Percentiles rank a stretch among this genome's conserved stretches.
phyloP scores from a whole-genome alignment of 1,284 basidiomycete genomes.

The Ustilago cynodontis region DNA sequence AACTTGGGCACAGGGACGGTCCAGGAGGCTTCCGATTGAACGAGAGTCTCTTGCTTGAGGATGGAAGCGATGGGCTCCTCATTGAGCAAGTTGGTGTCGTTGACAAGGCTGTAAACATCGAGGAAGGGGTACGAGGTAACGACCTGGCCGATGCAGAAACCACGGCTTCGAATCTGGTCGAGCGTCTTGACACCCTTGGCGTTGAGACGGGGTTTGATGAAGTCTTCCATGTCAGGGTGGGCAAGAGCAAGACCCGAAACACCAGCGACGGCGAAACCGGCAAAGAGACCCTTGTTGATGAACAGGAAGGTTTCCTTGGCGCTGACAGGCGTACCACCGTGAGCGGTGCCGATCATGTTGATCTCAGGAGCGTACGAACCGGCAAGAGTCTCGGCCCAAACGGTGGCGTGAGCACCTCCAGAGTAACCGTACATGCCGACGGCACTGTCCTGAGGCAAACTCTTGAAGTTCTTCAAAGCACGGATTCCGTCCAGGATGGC shows the following conservation, averaged over 20 bases:
- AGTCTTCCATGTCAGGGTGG: constrained; percentile 46
- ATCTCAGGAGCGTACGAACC: constrained; percentile 52
- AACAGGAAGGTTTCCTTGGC: constrained; percentile 36
- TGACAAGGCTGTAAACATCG: constrained; percentile 44
- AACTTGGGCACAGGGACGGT: constrained; percentile 54
- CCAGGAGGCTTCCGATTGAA: constrained; percentile 31
- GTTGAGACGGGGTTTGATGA: constrained; percentile 25
- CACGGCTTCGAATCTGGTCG: constrained; percentile 21
- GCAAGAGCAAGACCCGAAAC: constrained; percentile 44
- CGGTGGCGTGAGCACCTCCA: constrained; percentile 59
- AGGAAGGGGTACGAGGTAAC: constrained; percentile 28
- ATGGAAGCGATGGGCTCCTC: constrained; percentile 27
- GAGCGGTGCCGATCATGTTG: constrained; percentile 59
- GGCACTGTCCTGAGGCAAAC: constrained; percentile 28
- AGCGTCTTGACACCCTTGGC: constrained; percentile 27
- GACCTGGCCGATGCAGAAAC: constrained; percentile 42
- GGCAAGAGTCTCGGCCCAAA: constrained; percentile 48
- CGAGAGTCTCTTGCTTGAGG: constrained; percentile 45
- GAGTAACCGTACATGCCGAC: constrained; percentile 58
- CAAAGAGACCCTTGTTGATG: constrained; percentile 48
- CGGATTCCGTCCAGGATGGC: constrained; percentile 58
- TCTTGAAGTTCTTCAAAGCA: constrained; percentile 39
- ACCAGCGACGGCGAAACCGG: constrained; percentile 59
- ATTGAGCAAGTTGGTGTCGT: constrained; percentile 46
- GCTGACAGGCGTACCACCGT: constrained; percentile 63